Conservation (phyloP, 2,329 filamentous ascomycete species). For the Talaromyces piceae region DNA sequence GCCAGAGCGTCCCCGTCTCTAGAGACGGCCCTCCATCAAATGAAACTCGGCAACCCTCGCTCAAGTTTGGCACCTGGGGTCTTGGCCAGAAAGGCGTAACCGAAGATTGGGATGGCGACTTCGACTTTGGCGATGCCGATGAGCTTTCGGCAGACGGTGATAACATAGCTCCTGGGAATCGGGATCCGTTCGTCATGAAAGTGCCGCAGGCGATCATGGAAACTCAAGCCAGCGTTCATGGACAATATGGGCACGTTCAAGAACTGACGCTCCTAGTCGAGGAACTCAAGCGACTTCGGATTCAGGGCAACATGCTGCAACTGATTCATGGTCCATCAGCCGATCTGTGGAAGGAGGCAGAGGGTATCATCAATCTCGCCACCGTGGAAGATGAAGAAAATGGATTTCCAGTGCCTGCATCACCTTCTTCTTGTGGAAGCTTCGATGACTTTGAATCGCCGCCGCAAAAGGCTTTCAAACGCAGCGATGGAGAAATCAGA, state of each 20-base stretch:
- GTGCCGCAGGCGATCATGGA: slow-evolving; percentile 58
- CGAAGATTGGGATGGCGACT: slow-evolving; percentile 63
- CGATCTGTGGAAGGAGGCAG: slow-evolving; percentile 56
- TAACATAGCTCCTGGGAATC: slow-evolving; percentile 18
- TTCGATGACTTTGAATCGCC: slow-evolving; percentile 51
- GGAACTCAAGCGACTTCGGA: slow-evolving; percentile 55
- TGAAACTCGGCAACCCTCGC: slow-evolving; percentile 43
- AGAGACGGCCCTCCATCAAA: slow-evolving; percentile 43
- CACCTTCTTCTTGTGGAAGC: slow-evolving; percentile 51
- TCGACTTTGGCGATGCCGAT: slow-evolving; percentile 53
- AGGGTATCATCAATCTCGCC: slow-evolving; percentile 59
- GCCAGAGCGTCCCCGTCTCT: slow-evolving; percentile 58
- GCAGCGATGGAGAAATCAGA: slow-evolving; percentile 26
- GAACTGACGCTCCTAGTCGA: slow-evolving; percentile 59
- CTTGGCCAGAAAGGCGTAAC: slow-evolving; percentile 58
- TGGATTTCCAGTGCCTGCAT: slow-evolving; percentile 42
- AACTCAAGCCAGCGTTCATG: slow-evolving; percentile 57
- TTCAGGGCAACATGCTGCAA: slow-evolving; percentile 47
- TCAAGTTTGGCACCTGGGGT: slow-evolving; percentile 61
- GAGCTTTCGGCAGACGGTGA: slow-evolving; percentile 14
- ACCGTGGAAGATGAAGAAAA: slow-evolving; percentile 57
- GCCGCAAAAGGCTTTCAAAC: slow-evolving; percentile 22
- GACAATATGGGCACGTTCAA: slow-evolving; percentile 57
- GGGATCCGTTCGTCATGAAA: slow-evolving; percentile 22
- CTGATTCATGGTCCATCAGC: slow-evolving; percentile 48